Evolutionary conservation across 2,329 filamentous ascomycete species (phyloP).

Genomic region (Xylaria sp.): DNA sequence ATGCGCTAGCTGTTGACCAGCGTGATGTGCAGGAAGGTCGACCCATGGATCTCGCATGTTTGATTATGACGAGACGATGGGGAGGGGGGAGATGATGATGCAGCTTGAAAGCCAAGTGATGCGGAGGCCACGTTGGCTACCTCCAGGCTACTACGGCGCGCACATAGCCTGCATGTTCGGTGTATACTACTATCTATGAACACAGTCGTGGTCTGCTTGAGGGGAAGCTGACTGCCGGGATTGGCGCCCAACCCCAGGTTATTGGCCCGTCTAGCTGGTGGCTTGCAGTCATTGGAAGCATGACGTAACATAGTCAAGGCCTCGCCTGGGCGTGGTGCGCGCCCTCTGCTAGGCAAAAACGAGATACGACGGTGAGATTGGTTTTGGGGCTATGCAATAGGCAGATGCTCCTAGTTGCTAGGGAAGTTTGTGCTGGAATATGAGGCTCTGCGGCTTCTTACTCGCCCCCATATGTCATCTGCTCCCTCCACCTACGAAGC

Average conservation of each 20-base stretch:
- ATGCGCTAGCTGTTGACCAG: neutral
- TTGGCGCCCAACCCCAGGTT: neutral
- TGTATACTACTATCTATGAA: neutral
- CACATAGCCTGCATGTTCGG: neutral
- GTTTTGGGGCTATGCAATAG: too few relatives aligned
- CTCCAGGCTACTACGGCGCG: neutral
- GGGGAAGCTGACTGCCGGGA: neutral
- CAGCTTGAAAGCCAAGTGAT: neutral
- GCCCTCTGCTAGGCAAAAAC: too few relatives aligned
- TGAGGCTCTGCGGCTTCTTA: neutral
- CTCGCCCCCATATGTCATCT: too few relatives aligned
- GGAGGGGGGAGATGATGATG: neutral
- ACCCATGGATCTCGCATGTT: neutral
- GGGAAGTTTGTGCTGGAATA: neutral
- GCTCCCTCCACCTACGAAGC: neutral
- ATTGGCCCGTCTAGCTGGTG: neutral
- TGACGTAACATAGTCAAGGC: neutral
- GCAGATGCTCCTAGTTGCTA: too few relatives aligned
- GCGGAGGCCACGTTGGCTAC: conserved; percentile 3
- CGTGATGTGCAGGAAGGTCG: neutral
- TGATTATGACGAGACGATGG: neutral
- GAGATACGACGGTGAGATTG: too few relatives aligned
- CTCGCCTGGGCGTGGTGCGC: neutral
- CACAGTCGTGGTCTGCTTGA: neutral
- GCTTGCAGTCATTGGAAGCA: neutral